phyloP scores from a whole-genome alignment of 2,329 filamentous ascomycete species.

The Domatiomyces globalis region DNA sequence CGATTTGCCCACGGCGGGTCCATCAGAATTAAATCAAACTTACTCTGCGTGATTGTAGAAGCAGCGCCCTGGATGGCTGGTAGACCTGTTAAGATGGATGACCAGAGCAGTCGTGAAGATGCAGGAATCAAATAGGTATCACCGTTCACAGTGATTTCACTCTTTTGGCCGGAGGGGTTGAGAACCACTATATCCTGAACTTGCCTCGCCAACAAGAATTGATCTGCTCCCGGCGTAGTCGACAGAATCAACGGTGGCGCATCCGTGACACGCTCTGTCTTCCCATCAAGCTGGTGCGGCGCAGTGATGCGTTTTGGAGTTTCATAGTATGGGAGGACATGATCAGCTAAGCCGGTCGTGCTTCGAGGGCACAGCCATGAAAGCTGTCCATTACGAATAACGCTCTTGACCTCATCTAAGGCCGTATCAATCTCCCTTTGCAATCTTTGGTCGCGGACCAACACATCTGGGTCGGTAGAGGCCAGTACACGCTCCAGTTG shows the following conservation, averaged over 20 bases:
- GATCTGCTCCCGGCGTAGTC: not conserved
- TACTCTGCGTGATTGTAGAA: constrained; percentile 2
- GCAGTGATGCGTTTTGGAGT: not conserved
- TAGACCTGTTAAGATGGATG: constrained; percentile 22
- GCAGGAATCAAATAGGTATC: constrained; percentile 35
- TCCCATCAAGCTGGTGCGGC: too few species aligned
- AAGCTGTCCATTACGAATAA: not conserved
- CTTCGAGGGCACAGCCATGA: constrained; percentile 6
- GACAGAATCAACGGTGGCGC: not conserved
- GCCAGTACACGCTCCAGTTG: constrained; percentile 29
- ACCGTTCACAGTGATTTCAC: constrained; percentile 13
- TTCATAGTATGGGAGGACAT: not conserved
- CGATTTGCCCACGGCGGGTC: constrained; percentile 53
- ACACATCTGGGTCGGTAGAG: constrained; percentile 23
- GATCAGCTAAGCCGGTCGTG: not conserved
- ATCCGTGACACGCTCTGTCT: too few species aligned
- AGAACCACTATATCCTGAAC: constrained; percentile 8
- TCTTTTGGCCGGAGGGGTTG: not conserved
- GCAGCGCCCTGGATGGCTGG: constrained; percentile 21
- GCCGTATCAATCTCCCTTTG: constrained; percentile 25
- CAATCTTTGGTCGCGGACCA: constrained; percentile 19
- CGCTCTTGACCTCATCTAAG: constrained; percentile 22
- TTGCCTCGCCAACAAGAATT: constrained; percentile 11
- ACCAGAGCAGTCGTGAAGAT: constrained; percentile 33
- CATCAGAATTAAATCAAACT: constrained; percentile 45